Conservation (phyloP, 1,284 basidiomycete genomes). For the Fomitopsis pinicola region DNA sequence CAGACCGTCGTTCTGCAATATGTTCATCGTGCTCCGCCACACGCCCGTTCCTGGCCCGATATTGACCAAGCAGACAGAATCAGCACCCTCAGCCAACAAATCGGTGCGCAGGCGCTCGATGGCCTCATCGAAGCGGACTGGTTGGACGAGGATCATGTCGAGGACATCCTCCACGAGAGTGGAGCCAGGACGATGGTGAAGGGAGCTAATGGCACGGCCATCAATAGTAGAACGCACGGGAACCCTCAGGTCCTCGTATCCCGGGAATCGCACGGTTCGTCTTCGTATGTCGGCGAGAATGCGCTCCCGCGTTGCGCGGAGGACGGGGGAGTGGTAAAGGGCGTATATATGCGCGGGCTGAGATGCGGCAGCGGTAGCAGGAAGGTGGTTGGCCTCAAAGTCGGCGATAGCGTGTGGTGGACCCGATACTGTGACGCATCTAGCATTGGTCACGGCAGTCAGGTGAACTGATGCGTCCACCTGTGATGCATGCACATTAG, state of each 20-base stretch:
- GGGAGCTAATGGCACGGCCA: conserved; percentile 33
- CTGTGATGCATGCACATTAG: not conserved
- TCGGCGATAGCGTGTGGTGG: conserved; percentile 41
- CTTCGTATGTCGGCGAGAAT: conserved; percentile 41
- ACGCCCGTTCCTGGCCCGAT: conserved; percentile 51
- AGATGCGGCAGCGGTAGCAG: conserved; percentile 24
- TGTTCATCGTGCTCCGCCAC: conserved; percentile 35
- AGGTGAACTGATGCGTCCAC: conserved; percentile 35
- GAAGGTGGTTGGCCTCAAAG: conserved; percentile 36
- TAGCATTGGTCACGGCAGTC: conserved; percentile 45
- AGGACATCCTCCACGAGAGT: conserved; percentile 45
- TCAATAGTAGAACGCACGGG: conserved; percentile 47
- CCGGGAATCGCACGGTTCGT: conserved; percentile 47
- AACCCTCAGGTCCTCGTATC: conserved; percentile 36
- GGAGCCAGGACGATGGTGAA: conserved; percentile 11
- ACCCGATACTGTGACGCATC: conserved; percentile 54
- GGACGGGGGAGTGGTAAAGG: conserved; percentile 47
- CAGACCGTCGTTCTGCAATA: conserved; percentile 19
- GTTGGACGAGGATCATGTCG: conserved; percentile 54
- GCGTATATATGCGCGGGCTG: conserved; percentile 43
- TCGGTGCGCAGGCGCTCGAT: conserved; percentile 26
- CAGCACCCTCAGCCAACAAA: conserved; percentile 15
- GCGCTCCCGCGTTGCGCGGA: conserved; percentile 24
- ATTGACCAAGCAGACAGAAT: conserved; percentile 39
- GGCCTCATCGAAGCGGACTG: conserved; percentile 52